Percentiles rank a stretch among this genome's conserved stretches.
These are phyloP conservation scores for Cucurbita maxima DNA, from an alignment of 306 rosid genomes.

Conservation along the genomic window DNA sequence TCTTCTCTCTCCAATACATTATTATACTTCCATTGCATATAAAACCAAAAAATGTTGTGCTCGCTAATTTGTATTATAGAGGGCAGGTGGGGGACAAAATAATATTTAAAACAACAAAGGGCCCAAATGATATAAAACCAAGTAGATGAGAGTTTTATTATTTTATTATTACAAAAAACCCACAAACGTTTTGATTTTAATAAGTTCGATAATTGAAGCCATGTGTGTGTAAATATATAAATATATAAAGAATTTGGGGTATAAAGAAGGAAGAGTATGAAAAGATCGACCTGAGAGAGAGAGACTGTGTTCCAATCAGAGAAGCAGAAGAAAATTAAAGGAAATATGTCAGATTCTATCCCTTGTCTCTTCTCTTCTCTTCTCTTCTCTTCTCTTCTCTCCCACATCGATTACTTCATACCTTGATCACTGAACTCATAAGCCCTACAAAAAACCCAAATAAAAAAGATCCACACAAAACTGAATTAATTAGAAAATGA, in stretches of 20 bases:
- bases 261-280: neutral
- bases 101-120: neutral
- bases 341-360: conserved; percentile 5
- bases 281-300: conserved; percentile 3
- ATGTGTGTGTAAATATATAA: neutral
- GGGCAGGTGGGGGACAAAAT: conserved; percentile 2
- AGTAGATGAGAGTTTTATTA: neutral
- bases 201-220: neutral
- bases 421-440: neutral
- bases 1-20: neutral
- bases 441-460: neutral
- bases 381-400: neutral
- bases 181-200: neutral
- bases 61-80: neutral
- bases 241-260: neutral
- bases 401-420: neutral
- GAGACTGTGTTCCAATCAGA: conserved; percentile 1
- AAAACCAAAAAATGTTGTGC: neutral
- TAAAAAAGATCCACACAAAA: neutral
- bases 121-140: neutral
- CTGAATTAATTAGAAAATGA: neutral
- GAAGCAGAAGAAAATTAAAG: neutral
- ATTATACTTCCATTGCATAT: neutral
- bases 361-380: conserved; percentile 3
- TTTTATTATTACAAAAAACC: neutral